A percentile compares a stretch with the other conserved stretches of the same genome.
Conservation (phyloP, 176 grass and related monocot species). For the Raddia guianensis region DNA sequence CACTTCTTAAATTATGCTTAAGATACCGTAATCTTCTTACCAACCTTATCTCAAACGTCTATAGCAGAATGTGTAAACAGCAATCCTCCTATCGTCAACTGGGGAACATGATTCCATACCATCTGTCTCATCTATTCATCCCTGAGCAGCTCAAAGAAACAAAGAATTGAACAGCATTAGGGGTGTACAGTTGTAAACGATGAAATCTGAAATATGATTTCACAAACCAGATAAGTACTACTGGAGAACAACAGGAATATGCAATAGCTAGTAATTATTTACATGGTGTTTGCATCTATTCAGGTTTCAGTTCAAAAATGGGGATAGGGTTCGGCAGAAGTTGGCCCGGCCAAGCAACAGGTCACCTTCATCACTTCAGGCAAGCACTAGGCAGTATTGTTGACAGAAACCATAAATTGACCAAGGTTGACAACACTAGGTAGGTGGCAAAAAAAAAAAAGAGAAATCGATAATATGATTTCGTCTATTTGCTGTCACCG, state of each 20-base stretch:
- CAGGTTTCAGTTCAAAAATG: constrained; percentile 30
- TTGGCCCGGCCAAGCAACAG: constrained; percentile 44
- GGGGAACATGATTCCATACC: neutral
- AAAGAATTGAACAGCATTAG: neutral
- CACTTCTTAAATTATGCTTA: constrained; percentile 35
- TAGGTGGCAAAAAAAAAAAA: constrained; percentile 17
- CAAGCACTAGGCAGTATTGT: constrained; percentile 35
- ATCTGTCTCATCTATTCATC: neutral
- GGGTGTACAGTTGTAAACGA: neutral
- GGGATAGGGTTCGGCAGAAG: constrained; percentile 52
- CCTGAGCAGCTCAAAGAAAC: neutral
- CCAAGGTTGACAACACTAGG: constrained; percentile 47
- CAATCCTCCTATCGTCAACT: constrained; percentile 21
- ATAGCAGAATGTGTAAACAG: constrained; percentile 27
- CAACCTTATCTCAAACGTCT: constrained; percentile 26
- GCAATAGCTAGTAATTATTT: neutral
- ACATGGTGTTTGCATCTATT: constrained; percentile 11
- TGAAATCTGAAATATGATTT: constrained; percentile 1
- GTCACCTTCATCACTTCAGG: constrained; percentile 38
- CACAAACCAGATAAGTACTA: neutral
- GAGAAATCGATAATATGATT: neutral
- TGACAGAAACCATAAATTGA: constrained; percentile 36
- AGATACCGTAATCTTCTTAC: constrained; percentile 27
- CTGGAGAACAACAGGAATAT: neutral
- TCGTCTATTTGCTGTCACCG: constrained; percentile 1